Evolutionary conservation across 2,329 filamentous ascomycete genomes (phyloP), one percentile per base, ranked within the genome.

Genomic region (Fusarium ambrosium): DNA sequence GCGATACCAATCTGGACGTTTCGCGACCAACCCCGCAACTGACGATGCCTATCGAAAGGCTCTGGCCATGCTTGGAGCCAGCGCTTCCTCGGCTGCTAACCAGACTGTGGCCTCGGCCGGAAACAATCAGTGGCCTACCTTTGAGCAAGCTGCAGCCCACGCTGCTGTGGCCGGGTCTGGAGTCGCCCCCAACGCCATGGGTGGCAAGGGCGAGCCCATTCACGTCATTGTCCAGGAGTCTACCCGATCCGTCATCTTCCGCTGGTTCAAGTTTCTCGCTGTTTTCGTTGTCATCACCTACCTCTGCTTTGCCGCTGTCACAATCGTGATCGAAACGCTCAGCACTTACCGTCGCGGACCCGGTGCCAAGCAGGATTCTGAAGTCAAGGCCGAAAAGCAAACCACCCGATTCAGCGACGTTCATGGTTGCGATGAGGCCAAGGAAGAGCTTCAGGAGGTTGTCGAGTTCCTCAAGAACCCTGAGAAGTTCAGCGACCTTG

Each of bases 201-300:
- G 95, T 37, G 89, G 88, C 32, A 97, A 95, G 84, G 92, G 92
- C 41, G 91, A 93, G 56, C 96, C 96, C n/a, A 90, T 99, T 32
- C 95, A 98, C 80, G 97, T 99, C 48, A 94, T 98, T 14, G 95
- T 99, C 7, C 95, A 98, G 79, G 97, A 99, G 83, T 95, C 94
- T 18, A 88, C 94, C 62, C 92, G 94, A 65, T 92, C 90, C 73
- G 89, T 90, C 36, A 88, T 98, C 70, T 98, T 98, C 85, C 94
- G 95, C 81, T 98, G 95, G 95, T 86, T 96, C 83, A 97, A 95
- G 82, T 98, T 98, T 81, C 78, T 97, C 62, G 84, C 94, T 53
- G 92, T 91, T 81, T 98, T 98, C 77, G 90, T 89, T 66, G 88
- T 98, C 63, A 87, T 94, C 78, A 91, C 90, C 36, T 99, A 98